Evolutionary conservation across 2,329 filamentous ascomycete species (phyloP).

Genomic region (Diaporthe ilicicola): DNA sequence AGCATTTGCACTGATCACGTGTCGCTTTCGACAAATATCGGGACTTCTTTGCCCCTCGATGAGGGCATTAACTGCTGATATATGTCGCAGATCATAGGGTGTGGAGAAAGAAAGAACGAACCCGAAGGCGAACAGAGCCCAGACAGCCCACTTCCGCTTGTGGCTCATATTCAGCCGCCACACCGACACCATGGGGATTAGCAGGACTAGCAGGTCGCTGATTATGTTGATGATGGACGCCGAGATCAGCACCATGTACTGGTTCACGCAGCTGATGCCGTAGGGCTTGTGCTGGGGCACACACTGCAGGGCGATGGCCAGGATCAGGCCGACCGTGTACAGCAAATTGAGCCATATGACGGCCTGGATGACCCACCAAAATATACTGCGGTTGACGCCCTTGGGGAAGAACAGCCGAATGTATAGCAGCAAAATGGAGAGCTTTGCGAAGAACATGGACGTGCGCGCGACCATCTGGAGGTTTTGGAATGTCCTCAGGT

Average conservation of each 20-base stretch:
- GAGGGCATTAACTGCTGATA: too few relatives aligned
- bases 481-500: conserved; percentile 35
- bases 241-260: conserved; percentile 37
- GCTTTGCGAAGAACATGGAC: conserved; percentile 39
- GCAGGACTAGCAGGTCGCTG: conserved; percentile 39
- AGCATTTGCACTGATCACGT: background rate
- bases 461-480: conserved; percentile 38
- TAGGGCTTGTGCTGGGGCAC: conserved; percentile 35
- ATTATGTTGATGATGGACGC: conserved; percentile 41
- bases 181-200: conserved; percentile 43
- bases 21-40: background rate
- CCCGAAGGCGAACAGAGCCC: conserved; percentile 42
- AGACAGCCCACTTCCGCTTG: conserved; percentile 42
- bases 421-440: conserved; percentile 44
- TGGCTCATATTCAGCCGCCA: conserved; percentile 40
- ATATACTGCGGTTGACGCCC: conserved; percentile 44
- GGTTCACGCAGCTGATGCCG: conserved; percentile 38
- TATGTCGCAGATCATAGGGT: background rate
- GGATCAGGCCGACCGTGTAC: conserved; percentile 38
- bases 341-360: conserved; percentile 38
- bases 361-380: conserved; percentile 39
- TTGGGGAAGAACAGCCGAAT: conserved; percentile 58
- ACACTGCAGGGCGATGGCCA: conserved; percentile 38
- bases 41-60: background rate
- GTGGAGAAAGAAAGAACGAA: background rate